Base-by-base conservation (phyloP, 2,329 filamentous ascomycete genomes). In the Fusarium virguliforme region DNA sequence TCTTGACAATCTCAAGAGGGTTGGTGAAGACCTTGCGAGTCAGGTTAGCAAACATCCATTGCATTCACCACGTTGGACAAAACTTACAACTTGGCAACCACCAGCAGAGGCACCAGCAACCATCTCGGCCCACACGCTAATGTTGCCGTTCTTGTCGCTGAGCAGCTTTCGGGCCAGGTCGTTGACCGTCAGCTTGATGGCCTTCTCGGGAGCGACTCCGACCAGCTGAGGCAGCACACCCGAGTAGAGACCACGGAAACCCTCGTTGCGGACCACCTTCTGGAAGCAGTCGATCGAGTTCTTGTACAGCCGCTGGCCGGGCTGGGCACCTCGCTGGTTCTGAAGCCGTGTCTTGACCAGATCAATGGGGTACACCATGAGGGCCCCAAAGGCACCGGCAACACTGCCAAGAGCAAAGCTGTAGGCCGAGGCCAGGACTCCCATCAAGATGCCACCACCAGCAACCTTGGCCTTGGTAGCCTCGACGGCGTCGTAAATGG, bases 291-390 rank as follows among this genome's bases (percentile, higher is more conserved):
- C 96, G 71, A 97, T 83, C 51, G 95, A 98, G 86, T 99, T 99
- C 83, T 97, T 97, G 85, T 99, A 99, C 68, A 98, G 84, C 68
- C 92, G 87, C 81, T 97, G 92, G 63, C 96, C 96, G 1, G 95
- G 94, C 56, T 92, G 89, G 5, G 89, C 89, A 57, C 90, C 90
- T 73, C 96, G 90, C 86, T 99, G 96, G 85, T 99, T 99, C 83
- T 99, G 96, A 91, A 99, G 93, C 67, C 96, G 91, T 1, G 96
- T 99, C 89, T 99, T 99, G 81, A 99, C 96, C 68, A 99, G 85
- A 84, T 99, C 96, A 79, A 99, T 98, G 26, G 96, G 96, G 81
- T 99, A 99, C 60, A 99, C 96, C 94, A 99, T 98, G 81, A 99
- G 98, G 12, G 96, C 96, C 80, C 96, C 96, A 79, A 99, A 99